Percentiles rank a stretch among this genome's conserved stretches.
phyloP scores from a whole-genome alignment of 306 rosid genomes.

The Parietaria judaica region DNA sequence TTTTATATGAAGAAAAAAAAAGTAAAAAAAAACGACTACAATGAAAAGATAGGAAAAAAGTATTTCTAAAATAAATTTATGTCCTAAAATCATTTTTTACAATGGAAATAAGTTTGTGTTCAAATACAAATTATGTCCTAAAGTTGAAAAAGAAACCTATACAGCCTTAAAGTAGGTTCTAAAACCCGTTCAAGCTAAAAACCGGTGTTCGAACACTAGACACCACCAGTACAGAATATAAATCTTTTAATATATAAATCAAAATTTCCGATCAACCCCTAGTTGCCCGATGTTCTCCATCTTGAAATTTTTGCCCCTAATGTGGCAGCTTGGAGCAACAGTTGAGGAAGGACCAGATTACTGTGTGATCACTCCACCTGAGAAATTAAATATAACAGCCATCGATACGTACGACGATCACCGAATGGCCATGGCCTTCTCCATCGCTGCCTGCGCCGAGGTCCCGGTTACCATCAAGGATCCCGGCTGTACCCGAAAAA shows the following conservation, averaged over 20 bases:
- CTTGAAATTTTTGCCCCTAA: background rate
- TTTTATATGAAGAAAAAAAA: too few species aligned
- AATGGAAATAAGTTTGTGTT: background rate
- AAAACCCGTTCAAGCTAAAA: too few species aligned
- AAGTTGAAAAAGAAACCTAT: too few species aligned
- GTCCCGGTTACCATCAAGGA: slow-evolving; percentile 94
- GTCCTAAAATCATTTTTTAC: background rate
- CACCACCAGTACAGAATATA: too few species aligned
- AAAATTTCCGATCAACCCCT: too few species aligned
- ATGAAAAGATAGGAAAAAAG: too few species aligned
- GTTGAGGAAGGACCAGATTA: slow-evolving; percentile 98
- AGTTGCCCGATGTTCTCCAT: background rate
- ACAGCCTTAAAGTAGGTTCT: too few species aligned
- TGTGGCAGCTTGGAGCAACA: slow-evolving; percentile 84
- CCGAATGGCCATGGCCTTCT: slow-evolving; percentile 99
- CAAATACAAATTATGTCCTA: too few species aligned
- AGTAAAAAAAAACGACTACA: too few species aligned
- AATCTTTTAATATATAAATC: too few species aligned
- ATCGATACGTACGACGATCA: slow-evolving; percentile 98
- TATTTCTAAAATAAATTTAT: too few species aligned
- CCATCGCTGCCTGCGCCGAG: slow-evolving; percentile 91
- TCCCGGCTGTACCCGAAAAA: slow-evolving; percentile 96
- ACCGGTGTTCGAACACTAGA: too few species aligned
- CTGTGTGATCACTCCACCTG: slow-evolving; percentile 92
- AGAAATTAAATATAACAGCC: slow-evolving; percentile 59